Conservation (phyloP, 805 yeast genomes). For the Cyberlindnera euphorbiae region DNA sequence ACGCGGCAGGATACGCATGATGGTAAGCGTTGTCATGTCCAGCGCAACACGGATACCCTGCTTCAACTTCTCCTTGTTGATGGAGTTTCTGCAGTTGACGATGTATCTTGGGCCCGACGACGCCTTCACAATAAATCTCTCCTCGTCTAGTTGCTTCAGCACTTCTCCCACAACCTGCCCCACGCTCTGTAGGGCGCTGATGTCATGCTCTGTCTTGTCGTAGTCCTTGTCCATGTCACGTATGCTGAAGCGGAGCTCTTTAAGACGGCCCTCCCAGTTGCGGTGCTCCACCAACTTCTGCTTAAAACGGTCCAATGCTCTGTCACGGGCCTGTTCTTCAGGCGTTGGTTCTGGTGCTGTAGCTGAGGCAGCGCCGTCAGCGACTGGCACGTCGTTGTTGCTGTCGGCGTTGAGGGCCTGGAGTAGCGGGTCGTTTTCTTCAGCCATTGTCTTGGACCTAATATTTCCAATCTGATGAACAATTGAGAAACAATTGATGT, state of each 20-base stretch:
- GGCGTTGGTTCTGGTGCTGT: slow-evolving; percentile 29
- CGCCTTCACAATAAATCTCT: slow-evolving; percentile 92
- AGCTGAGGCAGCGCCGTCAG: too few species aligned
- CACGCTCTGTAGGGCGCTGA: slow-evolving; percentile 93
- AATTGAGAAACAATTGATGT: neutral
- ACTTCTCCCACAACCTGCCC: slow-evolving; percentile 98
- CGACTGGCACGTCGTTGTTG: slow-evolving; percentile 22
- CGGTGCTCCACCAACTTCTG: slow-evolving; percentile 87
- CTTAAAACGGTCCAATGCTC: slow-evolving; percentile 74
- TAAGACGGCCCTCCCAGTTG: slow-evolving; percentile 88
- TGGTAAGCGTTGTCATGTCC: slow-evolving; percentile 96
- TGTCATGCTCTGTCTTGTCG: slow-evolving; percentile 93
- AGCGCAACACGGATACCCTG: slow-evolving; percentile 95
- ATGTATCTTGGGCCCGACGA: slow-evolving; percentile 96
- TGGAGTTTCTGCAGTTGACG: slow-evolving; percentile 94
- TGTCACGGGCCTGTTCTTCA: slow-evolving; percentile 66
- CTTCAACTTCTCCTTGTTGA: slow-evolving; percentile 73
- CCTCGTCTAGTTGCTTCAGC: slow-evolving; percentile 90
- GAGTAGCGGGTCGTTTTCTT: slow-evolving; percentile 73
- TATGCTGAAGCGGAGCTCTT: slow-evolving; percentile 76
- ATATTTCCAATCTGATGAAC: too few species aligned
- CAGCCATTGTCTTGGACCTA: slow-evolving; percentile 38
- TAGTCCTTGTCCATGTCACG: slow-evolving; percentile 78
- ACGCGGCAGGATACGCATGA: slow-evolving; percentile 94
- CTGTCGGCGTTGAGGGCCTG: slow-evolving; percentile 44